Evolutionary conservation across 345 rosid species (phyloP).

Genomic region (Salix purpurea): DNA sequence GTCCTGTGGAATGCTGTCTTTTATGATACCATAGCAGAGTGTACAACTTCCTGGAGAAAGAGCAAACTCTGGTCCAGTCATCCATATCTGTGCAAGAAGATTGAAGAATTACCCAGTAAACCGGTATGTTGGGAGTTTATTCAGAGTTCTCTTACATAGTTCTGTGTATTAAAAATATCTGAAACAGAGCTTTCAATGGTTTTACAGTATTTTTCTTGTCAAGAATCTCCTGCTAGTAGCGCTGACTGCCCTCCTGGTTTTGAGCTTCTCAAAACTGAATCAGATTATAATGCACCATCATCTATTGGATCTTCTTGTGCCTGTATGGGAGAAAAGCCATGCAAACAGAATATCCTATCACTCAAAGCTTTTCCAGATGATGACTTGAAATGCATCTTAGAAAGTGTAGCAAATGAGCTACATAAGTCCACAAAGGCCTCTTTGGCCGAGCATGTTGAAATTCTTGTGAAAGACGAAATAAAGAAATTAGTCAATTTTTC

Average conservation of each 20-base stretch:
- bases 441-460: slow-evolving; percentile 42
- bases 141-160: background rate
- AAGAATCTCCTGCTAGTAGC: slow-evolving; percentile 32
- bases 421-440: slow-evolving; percentile 43
- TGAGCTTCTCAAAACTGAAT: slow-evolving; percentile 28
- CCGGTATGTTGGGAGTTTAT: slow-evolving; percentile 28
- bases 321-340: slow-evolving; percentile 18
- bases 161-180: background rate
- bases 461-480: slow-evolving; percentile 52
- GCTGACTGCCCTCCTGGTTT: slow-evolving; percentile 44
- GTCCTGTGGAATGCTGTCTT: slow-evolving; percentile 85
- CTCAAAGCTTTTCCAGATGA: slow-evolving; percentile 16
- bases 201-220: slow-evolving; percentile 37
- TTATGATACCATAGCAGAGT: slow-evolving; percentile 57
- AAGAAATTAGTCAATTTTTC: slow-evolving; percentile 27
- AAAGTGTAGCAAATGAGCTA: slow-evolving; percentile 59
- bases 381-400: slow-evolving; percentile 37
- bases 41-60: slow-evolving; percentile 60
- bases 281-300: slow-evolving; percentile 18
- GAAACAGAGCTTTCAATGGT: slow-evolving; percentile 20
- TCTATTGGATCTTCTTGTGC: slow-evolving; percentile 13
- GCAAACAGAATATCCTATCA: slow-evolving; percentile 20
- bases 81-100: slow-evolving; percentile 22
- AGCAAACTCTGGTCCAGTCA: slow-evolving; percentile 56
- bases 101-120: slow-evolving; percentile 25